Conservation (phyloP, 2,329 filamentous ascomycete species). For the Alternaria novae-zelandiae region DNA sequence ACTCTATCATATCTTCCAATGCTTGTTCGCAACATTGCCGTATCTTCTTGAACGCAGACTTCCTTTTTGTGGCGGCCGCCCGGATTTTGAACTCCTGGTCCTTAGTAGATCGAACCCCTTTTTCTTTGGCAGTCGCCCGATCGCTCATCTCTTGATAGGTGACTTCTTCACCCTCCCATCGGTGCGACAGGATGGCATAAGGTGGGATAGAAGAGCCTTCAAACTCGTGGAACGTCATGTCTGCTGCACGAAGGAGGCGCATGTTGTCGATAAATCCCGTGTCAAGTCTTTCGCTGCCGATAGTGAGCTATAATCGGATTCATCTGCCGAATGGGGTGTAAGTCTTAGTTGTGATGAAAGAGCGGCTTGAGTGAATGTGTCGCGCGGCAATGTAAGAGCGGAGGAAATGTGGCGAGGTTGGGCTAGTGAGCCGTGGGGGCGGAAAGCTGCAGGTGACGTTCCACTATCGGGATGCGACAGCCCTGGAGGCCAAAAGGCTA, state of each 20-base stretch:
- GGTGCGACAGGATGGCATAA: not conserved
- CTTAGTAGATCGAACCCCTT: rapidly evolving
- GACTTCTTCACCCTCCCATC: not conserved
- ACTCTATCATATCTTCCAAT: not conserved
- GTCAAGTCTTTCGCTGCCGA: not conserved
- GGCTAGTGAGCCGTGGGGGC: no score
- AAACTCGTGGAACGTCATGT: not conserved
- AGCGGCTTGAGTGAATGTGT: no score
- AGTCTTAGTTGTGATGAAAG: no score
- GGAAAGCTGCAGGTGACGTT: no score
- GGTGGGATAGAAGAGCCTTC: not conserved
- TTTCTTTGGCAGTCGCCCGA: not conserved
- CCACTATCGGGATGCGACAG: no score
- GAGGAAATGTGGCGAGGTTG: no score
- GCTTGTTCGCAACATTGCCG: not conserved
- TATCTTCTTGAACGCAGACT: not conserved
- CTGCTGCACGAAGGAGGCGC: not conserved
- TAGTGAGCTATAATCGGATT: no score
- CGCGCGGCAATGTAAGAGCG: no score
- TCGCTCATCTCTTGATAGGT: not conserved
- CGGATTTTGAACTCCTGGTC: not conserved
- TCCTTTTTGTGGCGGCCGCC: not conserved
- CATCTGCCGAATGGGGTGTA: no score
- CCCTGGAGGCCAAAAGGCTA: no score
- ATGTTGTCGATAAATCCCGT: not conserved